These are phyloP conservation scores for Yamadazyma diospyri DNA, from an alignment of 1,139 yeast genomes.

Conservation along the genomic window DNA sequence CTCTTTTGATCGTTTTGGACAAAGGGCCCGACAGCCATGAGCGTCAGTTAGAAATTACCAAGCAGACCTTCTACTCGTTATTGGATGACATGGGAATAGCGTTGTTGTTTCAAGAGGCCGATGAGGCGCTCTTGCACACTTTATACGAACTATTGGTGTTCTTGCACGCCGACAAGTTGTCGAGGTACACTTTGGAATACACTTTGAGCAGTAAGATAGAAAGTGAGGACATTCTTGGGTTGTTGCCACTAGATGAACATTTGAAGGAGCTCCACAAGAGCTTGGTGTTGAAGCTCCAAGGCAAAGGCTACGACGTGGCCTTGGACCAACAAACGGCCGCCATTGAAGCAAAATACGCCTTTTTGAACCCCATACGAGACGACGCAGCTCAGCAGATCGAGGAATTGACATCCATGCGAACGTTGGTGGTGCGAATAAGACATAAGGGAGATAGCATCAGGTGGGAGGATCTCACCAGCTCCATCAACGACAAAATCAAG, in stretches of 20 bases:
- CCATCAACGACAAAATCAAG: constrained; percentile 28
- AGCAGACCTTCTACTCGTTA: constrained; percentile 36
- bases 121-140: constrained; percentile 46
- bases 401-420: not conserved
- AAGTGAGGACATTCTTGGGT: constrained; percentile 43
- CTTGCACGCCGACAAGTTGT: constrained; percentile 47
- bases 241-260: constrained; percentile 24
- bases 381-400: constrained; percentile 27
- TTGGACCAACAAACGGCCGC: not conserved
- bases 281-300: constrained; percentile 4
- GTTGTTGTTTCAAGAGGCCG: constrained; percentile 63
- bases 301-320: not conserved
- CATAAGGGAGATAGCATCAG: constrained; percentile 15
- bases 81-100: constrained; percentile 57
- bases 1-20: constrained; percentile 2
- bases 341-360: constrained; percentile 18
- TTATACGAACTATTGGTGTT: constrained; percentile 48
- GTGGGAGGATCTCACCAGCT: constrained; percentile 27
- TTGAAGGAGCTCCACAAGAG: constrained; percentile 4
- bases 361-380: constrained; percentile 25
- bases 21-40: constrained; percentile 8
- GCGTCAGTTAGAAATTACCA: constrained; percentile 12
- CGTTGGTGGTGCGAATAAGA: constrained; percentile 8
- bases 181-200: constrained; percentile 62
- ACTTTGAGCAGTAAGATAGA: constrained; percentile 47